Percentiles rank a stretch among this genome's conserved stretches.
phyloP scores from a whole-genome alignment of 2,329 filamentous ascomycete genomes.

The Onygenales sp. region DNA sequence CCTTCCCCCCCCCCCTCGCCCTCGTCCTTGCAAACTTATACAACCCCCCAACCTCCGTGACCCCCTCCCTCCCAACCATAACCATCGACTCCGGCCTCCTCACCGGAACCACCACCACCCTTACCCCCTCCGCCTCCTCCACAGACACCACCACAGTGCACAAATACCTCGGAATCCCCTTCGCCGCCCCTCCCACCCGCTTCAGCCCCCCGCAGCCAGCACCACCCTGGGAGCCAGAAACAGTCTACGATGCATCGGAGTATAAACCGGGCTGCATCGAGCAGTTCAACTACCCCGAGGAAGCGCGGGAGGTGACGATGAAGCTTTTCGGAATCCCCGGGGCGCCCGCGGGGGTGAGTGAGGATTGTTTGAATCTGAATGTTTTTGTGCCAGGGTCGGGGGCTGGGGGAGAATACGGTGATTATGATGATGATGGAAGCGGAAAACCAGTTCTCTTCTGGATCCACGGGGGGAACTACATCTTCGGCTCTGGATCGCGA shows the following conservation, averaged over 20 bases:
- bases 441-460: slow-evolving; percentile 22
- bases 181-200: slow-evolving; percentile 18
- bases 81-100: slow-evolving; percentile 19
- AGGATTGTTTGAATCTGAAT: slow-evolving; percentile 26
- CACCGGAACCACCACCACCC: slow-evolving; percentile 17
- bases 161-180: slow-evolving; percentile 24
- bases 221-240: background rate
- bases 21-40: no score
- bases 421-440: slow-evolving; percentile 1
- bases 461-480: slow-evolving; percentile 19
- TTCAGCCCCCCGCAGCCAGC: slow-evolving; percentile 17
- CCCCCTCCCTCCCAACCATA: slow-evolving; percentile 10
- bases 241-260: slow-evolving; percentile 17
- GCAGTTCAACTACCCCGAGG: slow-evolving; percentile 18
- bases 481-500: slow-evolving; percentile 15
- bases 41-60: no score
- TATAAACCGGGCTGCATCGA: slow-evolving; percentile 17
- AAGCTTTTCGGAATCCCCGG: slow-evolving; percentile 13
- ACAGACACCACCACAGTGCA: slow-evolving; percentile 12
- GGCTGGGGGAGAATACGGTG: no score
- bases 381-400: slow-evolving; percentile 16
- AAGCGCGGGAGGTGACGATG: slow-evolving; percentile 19
- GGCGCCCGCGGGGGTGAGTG: slow-evolving; percentile 17
- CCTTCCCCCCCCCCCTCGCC: no score
- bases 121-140: slow-evolving; percentile 7